Percentiles rank a stretch among this genome's conserved stretches.
phyloP scores from a whole-genome alignment of 2,329 filamentous ascomycete species.

The Dactylellina leptospora region DNA sequence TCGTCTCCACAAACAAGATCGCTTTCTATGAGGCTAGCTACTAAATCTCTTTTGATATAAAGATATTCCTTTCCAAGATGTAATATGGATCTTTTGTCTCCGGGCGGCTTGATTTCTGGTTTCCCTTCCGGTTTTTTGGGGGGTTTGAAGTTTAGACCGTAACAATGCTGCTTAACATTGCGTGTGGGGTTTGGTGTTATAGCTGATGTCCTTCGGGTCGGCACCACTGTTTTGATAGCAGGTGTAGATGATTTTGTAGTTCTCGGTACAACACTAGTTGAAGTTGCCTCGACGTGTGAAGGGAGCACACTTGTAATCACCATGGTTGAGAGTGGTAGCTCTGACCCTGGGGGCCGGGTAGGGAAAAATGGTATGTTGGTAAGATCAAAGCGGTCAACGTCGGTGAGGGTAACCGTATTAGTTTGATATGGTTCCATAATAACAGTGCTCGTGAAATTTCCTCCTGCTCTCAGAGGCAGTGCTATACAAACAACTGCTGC shows the following conservation, averaged over 20 bases:
- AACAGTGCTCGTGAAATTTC: not conserved
- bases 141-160: not conserved
- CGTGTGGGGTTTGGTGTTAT: not conserved
- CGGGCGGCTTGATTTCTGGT: not conserved
- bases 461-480: not conserved
- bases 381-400: not conserved
- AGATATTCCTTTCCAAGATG: not conserved
- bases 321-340: not conserved
- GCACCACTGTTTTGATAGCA: too few relatives aligned
- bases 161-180: not conserved
- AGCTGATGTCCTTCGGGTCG: too few relatives aligned
- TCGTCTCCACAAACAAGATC: slow-evolving; percentile 1
- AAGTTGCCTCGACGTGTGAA: too few relatives aligned
- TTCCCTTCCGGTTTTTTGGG: not conserved
- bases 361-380: not conserved
- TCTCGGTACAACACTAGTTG: too few relatives aligned
- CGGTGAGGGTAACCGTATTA: not conserved
- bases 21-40: slow-evolving; percentile 1
- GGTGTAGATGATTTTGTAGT: too few relatives aligned
- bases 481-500: not conserved
- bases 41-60: not conserved
- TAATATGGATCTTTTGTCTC: not conserved
- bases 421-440: not conserved
- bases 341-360: not conserved
- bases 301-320: not conserved